Conservation (phyloP, 495 filamentous ascomycete genomes). For the Tetracladium setigerum region DNA sequence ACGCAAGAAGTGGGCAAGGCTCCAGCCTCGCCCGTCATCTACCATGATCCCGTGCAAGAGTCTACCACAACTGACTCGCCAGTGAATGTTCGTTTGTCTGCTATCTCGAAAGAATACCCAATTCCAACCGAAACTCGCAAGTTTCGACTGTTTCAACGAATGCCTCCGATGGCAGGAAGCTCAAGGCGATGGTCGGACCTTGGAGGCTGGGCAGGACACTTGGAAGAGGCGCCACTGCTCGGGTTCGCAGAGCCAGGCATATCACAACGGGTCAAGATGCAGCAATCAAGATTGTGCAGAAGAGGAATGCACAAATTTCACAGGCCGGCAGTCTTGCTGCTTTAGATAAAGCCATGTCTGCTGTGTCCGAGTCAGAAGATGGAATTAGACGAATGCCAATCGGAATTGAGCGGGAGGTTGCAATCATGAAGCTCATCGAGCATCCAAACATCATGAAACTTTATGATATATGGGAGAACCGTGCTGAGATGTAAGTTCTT, state of each 20-base stretch:
- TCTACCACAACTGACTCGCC: constrained; percentile 23
- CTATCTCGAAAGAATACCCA: constrained; percentile 44
- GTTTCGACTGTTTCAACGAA: constrained; percentile 62
- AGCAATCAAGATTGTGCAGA: constrained; percentile 90
- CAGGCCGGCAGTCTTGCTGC: constrained; percentile 70
- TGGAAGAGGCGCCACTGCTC: constrained; percentile 75
- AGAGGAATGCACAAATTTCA: constrained; percentile 59
- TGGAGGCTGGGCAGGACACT: constrained; percentile 86
- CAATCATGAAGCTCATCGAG: constrained; percentile 91
- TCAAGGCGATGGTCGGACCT: constrained; percentile 76
- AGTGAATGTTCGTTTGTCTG: constrained; percentile 47
- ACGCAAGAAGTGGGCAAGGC: constrained; percentile 18
- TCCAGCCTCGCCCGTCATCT: constrained; percentile 30
- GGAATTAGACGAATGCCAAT: constrained; percentile 66
- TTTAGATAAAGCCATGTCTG: constrained; percentile 47
- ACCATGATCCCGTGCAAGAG: constrained; percentile 19
- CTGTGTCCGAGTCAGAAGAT: constrained; percentile 36
- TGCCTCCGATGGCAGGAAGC: constrained; percentile 47
- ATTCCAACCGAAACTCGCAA: constrained; percentile 62
- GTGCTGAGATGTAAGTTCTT: constrained; percentile 73
- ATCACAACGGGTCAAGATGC: constrained; percentile 63
- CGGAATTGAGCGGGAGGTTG: constrained; percentile 76
- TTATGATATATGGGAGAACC: constrained; percentile 95
- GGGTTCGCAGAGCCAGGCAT: constrained; percentile 78
- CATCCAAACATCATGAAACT: constrained; percentile 89